Evolutionary conservation across 1,284 basidiomycete species (phyloP).

Genomic region (Mycosarcoma mackinlayi): DNA sequence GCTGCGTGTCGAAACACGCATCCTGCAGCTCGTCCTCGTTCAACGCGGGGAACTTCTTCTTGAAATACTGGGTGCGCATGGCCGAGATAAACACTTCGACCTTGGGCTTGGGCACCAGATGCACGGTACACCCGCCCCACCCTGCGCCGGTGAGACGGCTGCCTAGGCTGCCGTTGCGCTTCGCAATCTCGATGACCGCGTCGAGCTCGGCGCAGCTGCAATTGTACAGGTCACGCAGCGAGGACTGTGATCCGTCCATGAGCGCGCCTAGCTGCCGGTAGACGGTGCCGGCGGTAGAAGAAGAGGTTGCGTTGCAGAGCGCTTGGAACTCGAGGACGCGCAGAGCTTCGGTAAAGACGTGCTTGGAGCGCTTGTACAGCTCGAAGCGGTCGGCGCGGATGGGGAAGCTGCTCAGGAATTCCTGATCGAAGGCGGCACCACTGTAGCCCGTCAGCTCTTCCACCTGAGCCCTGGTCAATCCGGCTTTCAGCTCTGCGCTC

Average conservation of each 20-base stretch:
- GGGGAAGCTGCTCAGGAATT: conserved; percentile 61
- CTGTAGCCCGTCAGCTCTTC: conserved; percentile 53
- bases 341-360: conserved; percentile 63
- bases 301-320: conserved; percentile 26
- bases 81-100: conserved; percentile 51
- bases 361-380: conserved; percentile 55
- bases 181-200: conserved; percentile 58
- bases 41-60: conserved; percentile 44
- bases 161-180: conserved; percentile 58
- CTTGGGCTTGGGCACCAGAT: conserved; percentile 59
- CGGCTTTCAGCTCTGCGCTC: conserved; percentile 13
- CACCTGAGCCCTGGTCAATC: conserved; percentile 41
- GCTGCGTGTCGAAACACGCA: conserved; percentile 62
- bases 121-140: conserved; percentile 66
- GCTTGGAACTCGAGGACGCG: conserved; percentile 60
- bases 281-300: conserved; percentile 33
- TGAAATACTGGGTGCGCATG: conserved; percentile 53
- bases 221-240: conserved; percentile 57
- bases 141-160: conserved; percentile 64
- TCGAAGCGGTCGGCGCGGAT: conserved; percentile 59
- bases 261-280: conserved; percentile 57
- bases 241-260: conserved; percentile 61
- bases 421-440: conserved; percentile 53
- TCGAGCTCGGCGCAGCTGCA: conserved; percentile 63
- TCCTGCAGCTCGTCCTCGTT: conserved; percentile 47